Evolutionary conservation across 768 basidiomycete species (phyloP), one percentile per base, ranked within the genome.

Genomic region (Mycena albidolilacea): DNA sequence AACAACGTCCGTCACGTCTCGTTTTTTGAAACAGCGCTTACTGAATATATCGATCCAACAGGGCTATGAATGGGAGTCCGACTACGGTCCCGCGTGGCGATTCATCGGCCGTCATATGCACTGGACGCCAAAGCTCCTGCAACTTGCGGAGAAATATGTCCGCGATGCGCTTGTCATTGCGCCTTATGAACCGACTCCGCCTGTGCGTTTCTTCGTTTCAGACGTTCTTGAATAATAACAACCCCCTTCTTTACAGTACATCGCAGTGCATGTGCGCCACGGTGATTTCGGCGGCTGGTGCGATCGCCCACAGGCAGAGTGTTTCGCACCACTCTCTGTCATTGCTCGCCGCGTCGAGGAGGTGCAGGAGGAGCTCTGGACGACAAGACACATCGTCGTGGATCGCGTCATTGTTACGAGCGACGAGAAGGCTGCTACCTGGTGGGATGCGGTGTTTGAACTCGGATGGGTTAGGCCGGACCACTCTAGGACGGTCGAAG

Each of bases 321-420:
- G 84, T 65, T 81, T 79, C 54, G 77, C 81, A 5, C 77, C 81
- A 8, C 66, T 84, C 23, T 71, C 80, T 21, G 79, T 58, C 1
- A 78, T 80, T 58, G 82, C 78, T 9, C 72, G 74, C 35, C 78
- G 79, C 55, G 82, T 84, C 7, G 71, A 79, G 1, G 82, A 83
- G 62, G 75, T 83, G 8, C 78, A 79, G 63, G 76, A 75, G n/a
- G 80, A 80, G 41, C 69, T 84, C 23, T 72, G 72, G 67, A 64
- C 68, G 46, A 76, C 75, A 35, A 76, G 76, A 60, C 67, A 76
- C 19, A 62, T 80, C 14, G 65, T 67, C 14, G 78, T 78, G 6
- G 74, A 76, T 23, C 76, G 75, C n/a, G 83, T 86, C 17, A 74
- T 85, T 41, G 77, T 84, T 67, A 85, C 84, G 23, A 85, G 82